A percentile compares a stretch with the other conserved stretches of the same genome.
phyloP scores from a whole-genome alignment of 179 eudicot genomes.

The Gypsophila paniculata region DNA sequence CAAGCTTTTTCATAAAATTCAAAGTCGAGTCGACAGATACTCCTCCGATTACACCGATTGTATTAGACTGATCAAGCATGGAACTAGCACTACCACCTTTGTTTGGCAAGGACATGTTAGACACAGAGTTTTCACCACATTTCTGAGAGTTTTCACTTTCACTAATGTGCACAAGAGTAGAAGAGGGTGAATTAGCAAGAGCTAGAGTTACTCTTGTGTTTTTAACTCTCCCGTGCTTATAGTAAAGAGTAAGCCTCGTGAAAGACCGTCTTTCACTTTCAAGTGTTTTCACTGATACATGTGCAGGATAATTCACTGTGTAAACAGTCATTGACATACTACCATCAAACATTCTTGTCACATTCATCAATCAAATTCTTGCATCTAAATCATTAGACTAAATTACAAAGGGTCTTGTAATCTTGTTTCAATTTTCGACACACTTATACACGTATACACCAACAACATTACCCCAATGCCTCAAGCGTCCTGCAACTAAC shows the following conservation, averaged over 20 bases:
- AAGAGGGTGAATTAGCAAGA: slow-evolving; percentile 35
- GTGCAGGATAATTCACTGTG: slow-evolving; percentile 31
- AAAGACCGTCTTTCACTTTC: too few species aligned
- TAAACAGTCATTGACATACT: slow-evolving; percentile 37
- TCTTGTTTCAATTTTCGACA: neutral
- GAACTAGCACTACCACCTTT: slow-evolving; percentile 23
- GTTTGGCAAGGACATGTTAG: slow-evolving; percentile 25
- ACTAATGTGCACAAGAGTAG: slow-evolving; percentile 37
- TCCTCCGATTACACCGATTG: slow-evolving; percentile 65
- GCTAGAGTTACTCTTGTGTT: slow-evolving; percentile 30
- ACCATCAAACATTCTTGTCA: slow-evolving; percentile 26
- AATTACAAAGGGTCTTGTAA: too few species aligned
- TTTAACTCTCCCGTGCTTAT: slow-evolving; percentile 17
- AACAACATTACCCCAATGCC: neutral
- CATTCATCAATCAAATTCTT: slow-evolving; percentile 22
- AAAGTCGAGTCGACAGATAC: slow-evolving; percentile 38
- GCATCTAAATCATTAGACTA: too few species aligned
- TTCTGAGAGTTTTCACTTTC: slow-evolving; percentile 34
- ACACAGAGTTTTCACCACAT: slow-evolving; percentile 31
- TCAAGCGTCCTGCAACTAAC: too few species aligned
- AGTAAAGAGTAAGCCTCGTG: neutral
- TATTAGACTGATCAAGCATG: slow-evolving; percentile 33
- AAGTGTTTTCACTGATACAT: slow-evolving; percentile 16
- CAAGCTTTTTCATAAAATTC: slow-evolving; percentile 50
- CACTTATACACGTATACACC: neutral